A percentile compares a stretch with the other conserved stretches of the same genome.
phyloP scores from a whole-genome alignment of 371 early-diverging fungal species.

The Lichtheimia ornata region DNA sequence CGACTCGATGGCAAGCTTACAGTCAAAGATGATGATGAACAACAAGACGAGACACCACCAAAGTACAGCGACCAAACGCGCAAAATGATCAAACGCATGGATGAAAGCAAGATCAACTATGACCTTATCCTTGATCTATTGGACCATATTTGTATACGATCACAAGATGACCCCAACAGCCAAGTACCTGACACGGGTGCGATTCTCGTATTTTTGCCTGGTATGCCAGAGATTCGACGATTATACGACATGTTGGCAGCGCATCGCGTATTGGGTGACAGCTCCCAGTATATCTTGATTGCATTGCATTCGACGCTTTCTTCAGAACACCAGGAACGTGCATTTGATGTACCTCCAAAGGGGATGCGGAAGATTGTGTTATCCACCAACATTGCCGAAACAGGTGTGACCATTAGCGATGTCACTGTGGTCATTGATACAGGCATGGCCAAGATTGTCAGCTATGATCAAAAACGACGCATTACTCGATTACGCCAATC shows the following conservation, averaged over 20 bases:
- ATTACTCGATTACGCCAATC: constrained; percentile 72
- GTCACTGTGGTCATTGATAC: constrained; percentile 94
- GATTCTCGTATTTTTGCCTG: constrained; percentile 88
- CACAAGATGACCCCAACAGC: constrained; percentile 10
- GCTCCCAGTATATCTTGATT: constrained; percentile 55
- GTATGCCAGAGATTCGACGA: constrained; percentile 77
- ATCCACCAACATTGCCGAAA: constrained; percentile 95
- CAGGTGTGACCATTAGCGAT: constrained; percentile 94
- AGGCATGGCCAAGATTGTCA: constrained; percentile 77
- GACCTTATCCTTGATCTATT: constrained; percentile 69
- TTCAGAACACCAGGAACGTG: constrained; percentile 67
- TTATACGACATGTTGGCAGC: constrained; percentile 58
- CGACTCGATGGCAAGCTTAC: constrained; percentile 27
- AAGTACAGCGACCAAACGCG: constrained; percentile 43
- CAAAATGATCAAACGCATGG: constrained; percentile 56
- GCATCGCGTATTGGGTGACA: constrained; percentile 46
- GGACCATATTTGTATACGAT: constrained; percentile 55
- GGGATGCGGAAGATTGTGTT: constrained; percentile 85
- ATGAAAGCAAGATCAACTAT: constrained; percentile 69
- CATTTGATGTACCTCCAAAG: constrained; percentile 62
- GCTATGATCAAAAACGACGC: constrained; percentile 67
- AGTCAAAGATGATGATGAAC: constrained; percentile 32
- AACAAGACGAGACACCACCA: constrained; percentile 23
- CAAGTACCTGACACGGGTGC: constrained; percentile 68
- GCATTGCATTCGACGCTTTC: constrained; percentile 83